Evolutionary conservation across 2,329 filamentous ascomycete species (phyloP), one percentile per base, ranked within the genome.

Genomic region (Pleomassaria siparia): DNA sequence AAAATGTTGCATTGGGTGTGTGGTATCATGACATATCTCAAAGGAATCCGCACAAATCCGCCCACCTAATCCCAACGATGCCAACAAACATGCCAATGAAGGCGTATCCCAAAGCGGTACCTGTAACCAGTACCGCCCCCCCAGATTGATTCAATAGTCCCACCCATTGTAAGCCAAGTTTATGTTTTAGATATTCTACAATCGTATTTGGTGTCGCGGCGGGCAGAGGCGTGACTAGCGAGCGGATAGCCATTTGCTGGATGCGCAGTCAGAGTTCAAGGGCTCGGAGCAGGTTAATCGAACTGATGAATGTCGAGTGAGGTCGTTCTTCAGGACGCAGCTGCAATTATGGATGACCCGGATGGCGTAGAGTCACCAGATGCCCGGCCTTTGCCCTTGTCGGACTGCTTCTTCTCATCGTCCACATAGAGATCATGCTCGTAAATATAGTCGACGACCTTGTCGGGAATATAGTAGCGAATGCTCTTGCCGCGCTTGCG

Each of bases 401-500:
- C 68, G 10, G 62, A 50, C 25, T 58, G 59, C 51, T 67, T 69
- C 56, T 67, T 69, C 43, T 67, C 67, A 40, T 72, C 69, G 8
- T 70, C 68, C 21, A 55, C 57, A 53, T 72, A 72, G n/a, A 72
- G 61, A 26, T 57, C 58, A 47, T 70, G 66, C 51, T 71, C 66
- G 56, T 72, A 69, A 46, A 72, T 72, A 51, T 72, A 72, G 49
- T 70, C 69, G 37, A 68, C 64, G 6, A 66, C 63, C 51, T 65
- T 55, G 48, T 72, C 66, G 2, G 69, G 69, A n/a, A 72, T 70
- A 44, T 71, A 70, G 62, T 71, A 72, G 21, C 69, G 68, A 33
- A 72, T 72, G 49, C 67, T 70, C 66, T 71, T 71, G 49, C 66
- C 67, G 12, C 68, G 65, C 58, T 71, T 72, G 42, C 67, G 62